These are phyloP conservation scores for Durio zibethinus DNA, from an alignment of 345 rosid genomes.

Conservation along the genomic window DNA sequence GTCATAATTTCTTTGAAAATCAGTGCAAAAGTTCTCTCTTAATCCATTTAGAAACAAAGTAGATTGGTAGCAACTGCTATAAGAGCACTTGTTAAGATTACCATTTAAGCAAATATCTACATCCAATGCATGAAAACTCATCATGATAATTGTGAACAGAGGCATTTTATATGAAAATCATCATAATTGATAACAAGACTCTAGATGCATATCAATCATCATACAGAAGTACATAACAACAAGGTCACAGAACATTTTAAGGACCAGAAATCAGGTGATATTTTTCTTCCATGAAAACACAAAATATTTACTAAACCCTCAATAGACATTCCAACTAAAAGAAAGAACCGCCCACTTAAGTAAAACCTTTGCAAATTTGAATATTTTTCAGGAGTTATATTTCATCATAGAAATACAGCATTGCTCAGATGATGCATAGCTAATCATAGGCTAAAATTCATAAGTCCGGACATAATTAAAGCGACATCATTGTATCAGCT, in stretches of 20 bases:
- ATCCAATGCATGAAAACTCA: neutral
- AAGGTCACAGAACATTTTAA: neutral
- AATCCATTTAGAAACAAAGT: neutral
- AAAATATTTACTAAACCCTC: neutral
- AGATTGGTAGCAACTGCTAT: neutral
- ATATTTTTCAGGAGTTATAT: neutral
- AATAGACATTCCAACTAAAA: neutral
- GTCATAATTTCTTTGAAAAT: neutral
- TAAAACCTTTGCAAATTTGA: neutral
- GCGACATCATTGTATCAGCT: constrained; percentile 49
- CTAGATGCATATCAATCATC: neutral
- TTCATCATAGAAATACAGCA: neutral
- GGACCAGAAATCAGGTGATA: neutral
- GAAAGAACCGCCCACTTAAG: too few species aligned
- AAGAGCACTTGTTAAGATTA: neutral
- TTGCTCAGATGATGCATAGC: constrained; percentile 51
- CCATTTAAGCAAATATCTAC: neutral
- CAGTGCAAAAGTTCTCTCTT: neutral
- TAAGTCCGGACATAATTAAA: constrained; percentile 57
- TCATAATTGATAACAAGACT: too few species aligned
- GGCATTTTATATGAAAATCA: neutral
- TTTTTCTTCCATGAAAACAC: neutral
- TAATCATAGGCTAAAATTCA: constrained; percentile 42
- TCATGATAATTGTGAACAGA: neutral
- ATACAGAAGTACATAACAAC: neutral